Percentiles rank a stretch among this genome's conserved stretches.
phyloP scores from a whole-genome alignment of 2,329 filamentous ascomycete species.

The Aspergillus pseudoterreus region DNA sequence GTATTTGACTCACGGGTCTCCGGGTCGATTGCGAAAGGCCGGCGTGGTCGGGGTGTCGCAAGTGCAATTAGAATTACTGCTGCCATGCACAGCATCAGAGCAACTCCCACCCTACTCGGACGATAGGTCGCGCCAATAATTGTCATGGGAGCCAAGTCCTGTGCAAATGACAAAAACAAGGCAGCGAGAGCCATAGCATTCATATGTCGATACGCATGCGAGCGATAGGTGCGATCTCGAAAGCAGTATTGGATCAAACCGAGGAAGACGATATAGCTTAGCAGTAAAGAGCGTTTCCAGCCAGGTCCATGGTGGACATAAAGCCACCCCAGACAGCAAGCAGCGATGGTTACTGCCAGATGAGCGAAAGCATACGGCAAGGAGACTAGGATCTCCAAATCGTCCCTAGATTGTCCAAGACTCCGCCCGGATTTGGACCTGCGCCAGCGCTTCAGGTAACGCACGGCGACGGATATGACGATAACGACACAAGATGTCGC shows the following conservation, averaged over 20 bases:
- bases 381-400: conserved; percentile 1
- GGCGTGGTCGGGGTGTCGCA: conserved; percentile 17
- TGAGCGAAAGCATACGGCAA: conserved; percentile 16
- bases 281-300: conserved; percentile 19
- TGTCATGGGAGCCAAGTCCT: conserved; percentile 20
- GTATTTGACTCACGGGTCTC: conserved; percentile 12
- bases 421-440: conserved; percentile 2
- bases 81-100: conserved; percentile 15
- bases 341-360: conserved; percentile 10
- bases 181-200: conserved; percentile 17
- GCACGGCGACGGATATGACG: conserved; percentile 10
- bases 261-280: conserved; percentile 23
- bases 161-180: conserved; percentile 18
- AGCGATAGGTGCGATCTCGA: conserved; percentile 8
- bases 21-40: conserved; percentile 10
- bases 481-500: conserved; percentile 17
- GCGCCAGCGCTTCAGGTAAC: conserved; percentile 4
- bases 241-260: conserved; percentile 16
- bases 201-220: conserved; percentile 21
- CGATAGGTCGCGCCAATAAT: conserved; percentile 21
- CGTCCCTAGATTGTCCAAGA: conserved; percentile 2
- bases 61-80: conserved; percentile 14
- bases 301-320: conserved; percentile 3
- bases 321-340: conserved; percentile 16
- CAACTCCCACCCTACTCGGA: conserved; percentile 14